Percentiles rank a stretch among this genome's conserved stretches.
phyloP scores from a whole-genome alignment of 139 green algal species.

The Diplosphaera chodatii region DNA sequence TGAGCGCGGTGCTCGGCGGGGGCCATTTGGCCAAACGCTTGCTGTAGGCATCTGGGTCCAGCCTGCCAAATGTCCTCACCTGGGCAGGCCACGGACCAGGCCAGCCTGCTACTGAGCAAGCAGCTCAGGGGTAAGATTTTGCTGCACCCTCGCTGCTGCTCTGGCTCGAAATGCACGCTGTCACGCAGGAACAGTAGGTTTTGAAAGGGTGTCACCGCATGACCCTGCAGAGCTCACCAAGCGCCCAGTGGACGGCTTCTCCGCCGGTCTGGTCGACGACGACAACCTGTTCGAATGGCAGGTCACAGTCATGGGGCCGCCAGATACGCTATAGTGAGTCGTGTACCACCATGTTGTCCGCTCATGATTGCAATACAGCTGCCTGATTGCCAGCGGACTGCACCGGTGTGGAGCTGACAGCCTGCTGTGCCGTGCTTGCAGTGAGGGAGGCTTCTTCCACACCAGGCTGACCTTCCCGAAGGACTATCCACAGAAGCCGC shows the following conservation, averaged over 20 bases:
- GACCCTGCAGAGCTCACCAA: slow-evolving; percentile 84
- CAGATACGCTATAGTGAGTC: slow-evolving; percentile 95
- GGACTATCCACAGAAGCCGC: slow-evolving; percentile 97
- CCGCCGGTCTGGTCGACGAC: slow-evolving; percentile 92
- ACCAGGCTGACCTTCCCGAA: slow-evolving; percentile 89
- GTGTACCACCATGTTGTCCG: no score
- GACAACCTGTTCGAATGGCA: slow-evolving; percentile 97
- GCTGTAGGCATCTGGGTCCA: no score
- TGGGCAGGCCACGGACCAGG: slow-evolving; percentile 64
- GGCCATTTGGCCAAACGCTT: no score
- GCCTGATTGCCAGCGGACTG: not conserved
- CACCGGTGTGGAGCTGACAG: no score
- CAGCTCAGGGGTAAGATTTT: slow-evolving; percentile 84
- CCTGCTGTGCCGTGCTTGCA: slow-evolving; percentile 28
- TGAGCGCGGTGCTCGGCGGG: no score
- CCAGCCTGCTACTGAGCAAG: slow-evolving; percentile 78
- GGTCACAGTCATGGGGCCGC: slow-evolving; percentile 95
- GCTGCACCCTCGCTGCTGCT: no score
- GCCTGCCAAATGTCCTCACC: not conserved
- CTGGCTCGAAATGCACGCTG: no score
- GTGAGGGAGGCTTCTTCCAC: slow-evolving; percentile 99
- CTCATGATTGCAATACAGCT: slow-evolving; percentile 1
- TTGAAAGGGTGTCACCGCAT: not conserved
- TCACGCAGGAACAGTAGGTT: no score
- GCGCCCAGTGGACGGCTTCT: slow-evolving; percentile 97